phyloP scores from a whole-genome alignment of 2,329 filamentous ascomycete species.

The Graphium sp. region DNA sequence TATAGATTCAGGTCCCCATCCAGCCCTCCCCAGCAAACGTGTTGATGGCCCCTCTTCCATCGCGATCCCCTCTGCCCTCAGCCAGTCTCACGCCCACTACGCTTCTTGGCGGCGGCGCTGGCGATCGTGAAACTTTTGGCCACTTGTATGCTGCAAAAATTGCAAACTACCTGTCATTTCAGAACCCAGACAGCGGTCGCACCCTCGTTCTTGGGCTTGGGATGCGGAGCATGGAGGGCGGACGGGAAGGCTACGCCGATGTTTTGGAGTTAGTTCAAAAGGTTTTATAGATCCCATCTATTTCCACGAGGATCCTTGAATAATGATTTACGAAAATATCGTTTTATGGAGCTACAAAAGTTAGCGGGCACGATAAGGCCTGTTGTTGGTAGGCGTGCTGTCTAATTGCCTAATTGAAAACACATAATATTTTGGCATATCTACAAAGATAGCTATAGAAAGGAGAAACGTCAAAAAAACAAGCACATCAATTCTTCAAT shows the following conservation, averaged over 20 bases:
- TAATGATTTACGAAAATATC: no score
- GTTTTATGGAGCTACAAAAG: no score
- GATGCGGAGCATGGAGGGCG: constrained; percentile 28
- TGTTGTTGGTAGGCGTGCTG: no score
- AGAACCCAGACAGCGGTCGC: constrained; percentile 46
- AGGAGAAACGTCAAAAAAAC: no score
- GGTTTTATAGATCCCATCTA: constrained; percentile 28
- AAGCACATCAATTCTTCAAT: no score
- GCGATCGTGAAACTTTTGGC: constrained; percentile 65
- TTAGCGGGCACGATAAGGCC: no score
- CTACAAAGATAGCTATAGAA: no score
- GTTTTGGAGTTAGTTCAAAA: constrained; percentile 45
- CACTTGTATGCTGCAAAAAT: constrained; percentile 85
- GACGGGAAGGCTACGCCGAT: constrained; percentile 45
- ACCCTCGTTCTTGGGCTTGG: constrained; percentile 47
- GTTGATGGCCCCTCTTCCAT: constrained; percentile 4
- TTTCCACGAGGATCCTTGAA: no score
- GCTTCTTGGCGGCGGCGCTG: constrained; percentile 66
- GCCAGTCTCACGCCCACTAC: constrained; percentile 74
- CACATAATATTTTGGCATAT: no score
- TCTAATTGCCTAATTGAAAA: no score
- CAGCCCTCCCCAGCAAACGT: constrained; percentile 38
- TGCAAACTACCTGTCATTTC: constrained; percentile 59
- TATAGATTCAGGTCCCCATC: constrained; percentile 62
- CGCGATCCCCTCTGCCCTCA: constrained; percentile 45